These are phyloP conservation scores for Tephrocybe sp. DNA, from an alignment of 768 basidiomycete genomes.

Conservation along the genomic window DNA sequence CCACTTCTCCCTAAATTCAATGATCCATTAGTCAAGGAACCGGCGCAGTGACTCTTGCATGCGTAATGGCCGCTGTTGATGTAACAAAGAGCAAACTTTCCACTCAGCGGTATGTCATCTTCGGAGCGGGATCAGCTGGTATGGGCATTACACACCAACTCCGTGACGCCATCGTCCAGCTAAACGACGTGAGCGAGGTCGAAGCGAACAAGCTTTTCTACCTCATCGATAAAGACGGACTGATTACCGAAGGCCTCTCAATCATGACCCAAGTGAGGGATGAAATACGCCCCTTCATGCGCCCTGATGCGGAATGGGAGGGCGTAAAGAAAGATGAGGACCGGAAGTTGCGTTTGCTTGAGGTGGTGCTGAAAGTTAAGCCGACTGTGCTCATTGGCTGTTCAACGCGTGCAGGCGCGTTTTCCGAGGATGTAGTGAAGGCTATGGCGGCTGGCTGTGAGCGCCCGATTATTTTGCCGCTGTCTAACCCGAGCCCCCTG, in stretches of 20 bases:
- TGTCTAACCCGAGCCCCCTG: constrained; percentile 78
- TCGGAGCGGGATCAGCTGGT: constrained; percentile 82
- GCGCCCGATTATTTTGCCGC: constrained; percentile 80
- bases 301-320: constrained; percentile 58
- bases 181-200: constrained; percentile 47
- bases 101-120: constrained; percentile 77
- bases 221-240: constrained; percentile 69
- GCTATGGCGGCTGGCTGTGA: constrained; percentile 69
- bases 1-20: neutral
- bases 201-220: constrained; percentile 71
- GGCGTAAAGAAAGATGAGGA: constrained; percentile 32
- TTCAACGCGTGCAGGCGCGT: constrained; percentile 76
- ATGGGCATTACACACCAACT: constrained; percentile 78
- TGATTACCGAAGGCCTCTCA: constrained; percentile 48
- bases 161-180: constrained; percentile 68
- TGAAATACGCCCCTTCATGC: constrained; percentile 52
- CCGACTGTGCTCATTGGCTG: constrained; percentile 87
- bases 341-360: constrained; percentile 54
- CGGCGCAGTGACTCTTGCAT: constrained; percentile 72
- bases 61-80: constrained; percentile 65
- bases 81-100: constrained; percentile 64
- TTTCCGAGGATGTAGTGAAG: constrained; percentile 69
- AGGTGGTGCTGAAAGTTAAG: constrained; percentile 68
- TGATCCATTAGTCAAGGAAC: constrained; percentile 59
- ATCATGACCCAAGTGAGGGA: constrained; percentile 42